Evolutionary conservation across 495 filamentous ascomycete genomes (phyloP).

Genomic region (Pseudoneurospora amorphoporcata): DNA sequence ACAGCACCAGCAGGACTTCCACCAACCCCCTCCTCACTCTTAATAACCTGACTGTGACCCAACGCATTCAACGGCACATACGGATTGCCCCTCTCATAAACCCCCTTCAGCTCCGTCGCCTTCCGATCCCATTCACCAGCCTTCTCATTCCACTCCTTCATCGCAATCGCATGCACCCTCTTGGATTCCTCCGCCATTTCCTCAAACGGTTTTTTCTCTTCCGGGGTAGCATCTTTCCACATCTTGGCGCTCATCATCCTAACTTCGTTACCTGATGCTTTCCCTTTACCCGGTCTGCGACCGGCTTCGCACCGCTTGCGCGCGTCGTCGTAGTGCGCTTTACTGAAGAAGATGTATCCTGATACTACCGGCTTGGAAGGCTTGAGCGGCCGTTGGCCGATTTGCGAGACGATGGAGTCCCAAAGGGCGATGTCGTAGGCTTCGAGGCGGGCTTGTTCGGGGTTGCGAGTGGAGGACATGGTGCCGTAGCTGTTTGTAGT

Average conservation of each 20-base stretch:
- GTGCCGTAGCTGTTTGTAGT: background rate
- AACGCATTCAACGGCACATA: slow-evolving; percentile 8
- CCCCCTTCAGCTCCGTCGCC: slow-evolving; percentile 46
- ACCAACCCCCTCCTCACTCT: background rate
- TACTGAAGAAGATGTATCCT: slow-evolving; percentile 68
- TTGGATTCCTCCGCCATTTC: slow-evolving; percentile 61
- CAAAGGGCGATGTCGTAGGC: slow-evolving; percentile 67
- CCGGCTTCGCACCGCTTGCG: slow-evolving; percentile 62
- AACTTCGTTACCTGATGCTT: slow-evolving; percentile 68
- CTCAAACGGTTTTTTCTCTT: slow-evolving; percentile 62
- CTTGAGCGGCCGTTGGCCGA: slow-evolving; percentile 62
- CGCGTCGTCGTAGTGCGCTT: slow-evolving; percentile 66
- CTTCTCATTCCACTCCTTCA: slow-evolving; percentile 46
- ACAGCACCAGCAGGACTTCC: background rate
- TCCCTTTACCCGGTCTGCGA: slow-evolving; percentile 51
- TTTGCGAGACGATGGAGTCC: slow-evolving; percentile 51
- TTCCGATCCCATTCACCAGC: slow-evolving; percentile 61
- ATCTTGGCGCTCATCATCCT: slow-evolving; percentile 71
- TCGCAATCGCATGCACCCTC: slow-evolving; percentile 44
- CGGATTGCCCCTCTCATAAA: slow-evolving; percentile 55
- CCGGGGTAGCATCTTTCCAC: slow-evolving; percentile 70
- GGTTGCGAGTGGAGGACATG: slow-evolving; percentile 20
- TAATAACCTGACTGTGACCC: background rate
- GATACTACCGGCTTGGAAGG: slow-evolving; percentile 63
- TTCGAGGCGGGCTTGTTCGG: slow-evolving; percentile 47